Evolutionary conservation across 768 basidiomycete species (phyloP), one percentile per base, ranked within the genome.

Genomic region (Tulasnella sp.): DNA sequence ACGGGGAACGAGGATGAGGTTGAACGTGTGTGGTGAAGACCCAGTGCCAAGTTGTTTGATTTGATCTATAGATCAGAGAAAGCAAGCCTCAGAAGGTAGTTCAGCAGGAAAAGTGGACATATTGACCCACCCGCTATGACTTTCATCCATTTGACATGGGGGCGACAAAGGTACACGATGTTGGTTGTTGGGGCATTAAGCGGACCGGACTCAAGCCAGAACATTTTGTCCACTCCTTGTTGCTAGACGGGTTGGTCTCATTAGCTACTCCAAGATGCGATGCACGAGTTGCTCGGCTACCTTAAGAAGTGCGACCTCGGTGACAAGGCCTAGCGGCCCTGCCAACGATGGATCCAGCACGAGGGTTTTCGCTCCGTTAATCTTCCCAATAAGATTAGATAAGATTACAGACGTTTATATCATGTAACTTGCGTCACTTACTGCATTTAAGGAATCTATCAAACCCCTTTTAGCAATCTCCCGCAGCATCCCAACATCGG

Each of bases 141-240:
- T 80, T 90, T 91, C 78, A 95, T 88, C 79, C 89, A 87, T 74
- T 86, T 90, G 74, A 97, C 91, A 76, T 86, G 84, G 2, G 96
- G 94, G 37, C 95, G 86, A 79, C 92, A 96, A 9, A 99, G 86
- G 81, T 98, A 99, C 22, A 99, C 87, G 73, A 98, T 88, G 76
- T 95, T 95, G 39, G 90, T 86, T 6, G 95, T 95, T 3, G 88
- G 85, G 2, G 92, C 90, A 14, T 87, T 84, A 62, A 98, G 81
- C 9, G 92, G 89, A 19, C 95, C 95, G 12, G 90, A 80, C 80
- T 98, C 97, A 29, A 99, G 87, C 96, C 97, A 99, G 82, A 95
- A 97, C 92, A 99, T 96, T 84, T 97, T 97, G 83, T 98, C 95
- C 3, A 99, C 94, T 5, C 94, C 95, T 88, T 98, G 95, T 78